Conservation (phyloP, 2,329 filamentous ascomycete species). For the Talaromyces sp. region DNA sequence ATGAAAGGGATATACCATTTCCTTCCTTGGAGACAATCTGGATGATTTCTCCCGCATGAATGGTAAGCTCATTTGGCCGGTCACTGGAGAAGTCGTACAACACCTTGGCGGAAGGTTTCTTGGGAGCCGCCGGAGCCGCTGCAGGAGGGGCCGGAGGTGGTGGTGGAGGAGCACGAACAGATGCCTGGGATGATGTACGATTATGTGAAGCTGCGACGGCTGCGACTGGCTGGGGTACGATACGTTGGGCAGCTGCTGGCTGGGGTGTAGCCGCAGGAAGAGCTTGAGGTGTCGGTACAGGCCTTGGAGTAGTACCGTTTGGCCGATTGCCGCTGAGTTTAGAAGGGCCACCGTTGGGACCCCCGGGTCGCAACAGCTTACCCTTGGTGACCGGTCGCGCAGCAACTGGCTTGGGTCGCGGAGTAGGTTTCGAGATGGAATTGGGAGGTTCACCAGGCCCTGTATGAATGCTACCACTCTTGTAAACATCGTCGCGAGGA, state of each 20-base stretch:
- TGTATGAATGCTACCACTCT: conserved; percentile 87
- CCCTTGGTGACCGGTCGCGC: conserved; percentile 89
- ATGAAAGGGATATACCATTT: conserved; percentile 68
- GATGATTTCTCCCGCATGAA: conserved; percentile 75
- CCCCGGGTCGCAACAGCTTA: conserved; percentile 85
- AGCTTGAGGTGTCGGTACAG: conserved; percentile 36
- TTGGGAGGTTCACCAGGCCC: conserved; percentile 76
- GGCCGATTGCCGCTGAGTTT: conserved; percentile 58
- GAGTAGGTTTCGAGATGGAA: conserved; percentile 78
- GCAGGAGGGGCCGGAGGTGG: conserved; percentile 62
- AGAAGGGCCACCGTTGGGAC: conserved; percentile 75
- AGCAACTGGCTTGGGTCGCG: conserved; percentile 79
- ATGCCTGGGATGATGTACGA: conserved; percentile 49
- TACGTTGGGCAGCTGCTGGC: conserved; percentile 27
- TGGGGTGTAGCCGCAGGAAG: conserved; percentile 24
- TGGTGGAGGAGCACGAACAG: conserved; percentile 55
- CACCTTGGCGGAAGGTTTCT: conserved; percentile 79
- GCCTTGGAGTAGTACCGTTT: conserved; percentile 28
- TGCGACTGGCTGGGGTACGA: conserved; percentile 33
- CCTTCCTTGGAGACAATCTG: conserved; percentile 90
- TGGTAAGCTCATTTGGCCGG: conserved; percentile 76
- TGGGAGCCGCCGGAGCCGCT: conserved; percentile 52
- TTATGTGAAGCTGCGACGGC: conserved; percentile 45
- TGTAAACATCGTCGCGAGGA: conserved; percentile 75
- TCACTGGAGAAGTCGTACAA: conserved; percentile 89